Evolutionary conservation across 2,329 filamentous ascomycete genomes (phyloP).

Genomic region (Calycina herbarum): DNA sequence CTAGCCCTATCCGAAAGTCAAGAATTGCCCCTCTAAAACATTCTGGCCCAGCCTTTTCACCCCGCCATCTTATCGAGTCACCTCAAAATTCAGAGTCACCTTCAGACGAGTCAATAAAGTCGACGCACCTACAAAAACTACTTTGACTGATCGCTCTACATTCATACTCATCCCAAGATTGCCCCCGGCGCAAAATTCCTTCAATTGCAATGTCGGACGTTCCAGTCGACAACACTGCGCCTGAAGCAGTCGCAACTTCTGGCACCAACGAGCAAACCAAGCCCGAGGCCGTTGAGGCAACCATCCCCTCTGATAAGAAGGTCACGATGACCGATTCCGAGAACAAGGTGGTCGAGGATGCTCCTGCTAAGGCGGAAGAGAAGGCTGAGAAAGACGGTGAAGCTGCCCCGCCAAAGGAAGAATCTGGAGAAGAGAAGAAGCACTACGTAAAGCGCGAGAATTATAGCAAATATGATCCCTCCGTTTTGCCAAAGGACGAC

Average conservation of each 20-base stretch:
- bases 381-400: constrained; percentile 16
- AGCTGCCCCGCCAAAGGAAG: constrained; percentile 14
- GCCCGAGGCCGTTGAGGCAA: constrained; percentile 1
- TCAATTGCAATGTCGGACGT: constrained; percentile 30
- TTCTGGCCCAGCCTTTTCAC: constrained; percentile 23
- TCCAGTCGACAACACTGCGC: constrained; percentile 28
- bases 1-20: background rate
- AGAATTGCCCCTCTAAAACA: constrained; percentile 8
- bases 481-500: constrained; percentile 54
- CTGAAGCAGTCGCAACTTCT: constrained; percentile 28
- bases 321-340: constrained; percentile 19
- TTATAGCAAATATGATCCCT: constrained; percentile 58
- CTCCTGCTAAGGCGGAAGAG: constrained; percentile 1
- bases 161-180: constrained; percentile 7
- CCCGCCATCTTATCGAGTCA: constrained; percentile 32
- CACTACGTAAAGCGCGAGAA: constrained; percentile 38
- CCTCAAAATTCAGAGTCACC: constrained; percentile 12
- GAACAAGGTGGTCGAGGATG: constrained; percentile 17
- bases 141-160: constrained; percentile 3
- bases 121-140: constrained; percentile 10
- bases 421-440: constrained; percentile 11
- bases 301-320: constrained; percentile 21
- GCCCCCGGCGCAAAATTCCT: background rate
- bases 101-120: background rate
- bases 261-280: constrained; percentile 25